A percentile compares a stretch with the other conserved stretches of the same genome.
These are phyloP conservation scores for Ophiocordyceps unilateralis DNA, from an alignment of 2,329 filamentous ascomycete genomes.

Conservation along the genomic window DNA sequence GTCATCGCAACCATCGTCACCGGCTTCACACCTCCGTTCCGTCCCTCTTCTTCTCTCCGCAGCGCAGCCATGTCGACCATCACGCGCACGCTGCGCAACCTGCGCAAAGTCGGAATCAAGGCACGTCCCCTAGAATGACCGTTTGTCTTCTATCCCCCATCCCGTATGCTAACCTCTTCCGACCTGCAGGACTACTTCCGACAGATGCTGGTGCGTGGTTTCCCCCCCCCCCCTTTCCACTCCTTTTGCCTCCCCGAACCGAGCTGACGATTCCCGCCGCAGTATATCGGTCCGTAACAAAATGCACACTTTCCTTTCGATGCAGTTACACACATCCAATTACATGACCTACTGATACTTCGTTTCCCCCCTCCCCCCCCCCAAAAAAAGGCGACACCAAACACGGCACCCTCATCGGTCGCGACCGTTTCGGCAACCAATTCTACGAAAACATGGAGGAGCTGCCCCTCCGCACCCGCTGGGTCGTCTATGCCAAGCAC, in stretches of 20 bases:
- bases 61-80: slow-evolving; percentile 69
- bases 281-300: slow-evolving; percentile 39
- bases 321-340: background rate
- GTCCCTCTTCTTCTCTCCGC: background rate
- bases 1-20: background rate
- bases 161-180: slow-evolving; percentile 1
- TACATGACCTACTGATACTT: no score
- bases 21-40: slow-evolving; percentile 7
- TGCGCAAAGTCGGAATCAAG: slow-evolving; percentile 79
- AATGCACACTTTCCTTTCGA: background rate
- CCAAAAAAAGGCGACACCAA: slow-evolving; percentile 99
- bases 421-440: slow-evolving; percentile 90
- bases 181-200: slow-evolving; percentile 60
- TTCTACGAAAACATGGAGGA: slow-evolving; percentile 94
- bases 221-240: slow-evolving; percentile 3
- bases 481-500: slow-evolving; percentile 89
- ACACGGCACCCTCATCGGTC: slow-evolving; percentile 68
- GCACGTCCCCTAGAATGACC: slow-evolving; percentile 27
- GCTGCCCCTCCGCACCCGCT: slow-evolving; percentile 85
- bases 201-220: slow-evolving; percentile 73
- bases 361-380: no score
- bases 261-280: background rate
- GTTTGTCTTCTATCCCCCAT: background rate
- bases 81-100: slow-evolving; percentile 67
- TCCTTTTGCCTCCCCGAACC: slow-evolving; percentile 2